phyloP scores from a whole-genome alignment of 2,329 filamentous ascomycete genomes.

The Gaeumannomyces tritici region DNA sequence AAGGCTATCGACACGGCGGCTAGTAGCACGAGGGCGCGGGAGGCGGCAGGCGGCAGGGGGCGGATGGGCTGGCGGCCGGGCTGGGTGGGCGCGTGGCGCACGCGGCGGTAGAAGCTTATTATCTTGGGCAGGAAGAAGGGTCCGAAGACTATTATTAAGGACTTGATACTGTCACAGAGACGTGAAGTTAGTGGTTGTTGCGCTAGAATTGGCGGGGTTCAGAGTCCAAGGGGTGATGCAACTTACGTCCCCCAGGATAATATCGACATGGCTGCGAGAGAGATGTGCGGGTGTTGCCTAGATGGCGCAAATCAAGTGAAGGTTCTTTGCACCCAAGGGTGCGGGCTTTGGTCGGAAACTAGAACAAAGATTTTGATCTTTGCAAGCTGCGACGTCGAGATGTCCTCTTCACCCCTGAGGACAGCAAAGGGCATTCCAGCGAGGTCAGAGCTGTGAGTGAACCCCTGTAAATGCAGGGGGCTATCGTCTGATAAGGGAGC shows the following conservation, averaged over 20 bases:
- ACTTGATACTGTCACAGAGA: constrained; percentile 33
- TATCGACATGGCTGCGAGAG: constrained; percentile 16
- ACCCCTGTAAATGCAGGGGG: background rate
- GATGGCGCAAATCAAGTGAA: background rate
- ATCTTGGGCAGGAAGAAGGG: constrained; percentile 61
- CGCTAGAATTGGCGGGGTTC: background rate
- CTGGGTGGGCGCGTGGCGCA: constrained; percentile 31
- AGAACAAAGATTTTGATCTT: background rate
- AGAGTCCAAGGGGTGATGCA: background rate
- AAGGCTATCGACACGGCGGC: constrained; percentile 38
- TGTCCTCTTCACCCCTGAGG: background rate
- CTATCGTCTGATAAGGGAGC: background rate
- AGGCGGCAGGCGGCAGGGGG: constrained; percentile 37
- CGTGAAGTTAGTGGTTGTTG: background rate
- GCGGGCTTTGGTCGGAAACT: background rate
- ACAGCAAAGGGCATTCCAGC: background rate
- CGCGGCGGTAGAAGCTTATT: constrained; percentile 53
- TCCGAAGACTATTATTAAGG: constrained; percentile 53
- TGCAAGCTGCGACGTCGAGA: background rate
- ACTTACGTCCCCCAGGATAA: constrained; percentile 41
- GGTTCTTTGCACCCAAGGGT: background rate
- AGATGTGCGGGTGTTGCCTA: background rate
- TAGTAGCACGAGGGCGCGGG: constrained; percentile 45
- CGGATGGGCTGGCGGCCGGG: constrained; percentile 25
- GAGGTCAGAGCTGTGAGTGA: too few relatives aligned